Base-by-base conservation (phyloP, 768 basidiomycete species). In the Ephemerocybe angulata region DNA sequence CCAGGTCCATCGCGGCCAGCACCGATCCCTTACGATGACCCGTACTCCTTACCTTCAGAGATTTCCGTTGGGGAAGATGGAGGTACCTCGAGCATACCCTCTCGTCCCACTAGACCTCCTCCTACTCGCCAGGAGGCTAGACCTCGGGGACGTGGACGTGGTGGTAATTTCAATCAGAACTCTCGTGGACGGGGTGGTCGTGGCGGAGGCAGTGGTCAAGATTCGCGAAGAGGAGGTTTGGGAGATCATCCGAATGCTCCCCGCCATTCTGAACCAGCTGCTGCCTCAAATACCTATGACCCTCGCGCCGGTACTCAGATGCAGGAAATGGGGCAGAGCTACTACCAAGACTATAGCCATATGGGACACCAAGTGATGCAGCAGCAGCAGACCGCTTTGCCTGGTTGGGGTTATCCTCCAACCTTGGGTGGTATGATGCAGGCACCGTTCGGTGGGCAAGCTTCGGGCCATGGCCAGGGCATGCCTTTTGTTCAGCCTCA, bases 1-100 rank as follows among this genome's bases (percentile, higher is more conserved):
- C 57, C 64, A 35, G 77, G 79, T 17, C 77, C 83, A 8, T 80
- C 82, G 13, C 80, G 88, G 50, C 86, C 88, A 22, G 62, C 78
- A 15, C 90, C 89, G 4, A 71, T 82, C 33, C 86, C 89, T 25
- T 92, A 91, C 62, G 87, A 91, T 55, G 89, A 92, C 60, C 89
- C 89, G 10, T 90, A 90, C 64, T 76, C 83, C 19, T 82, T 84
- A 27, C 63, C 65, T 30, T 76, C 76, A 47, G 67, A 64, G 38
- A 64, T 63, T 55, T 67, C 68, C n/a, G 62, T 63, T 21, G 60
- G 63, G 35, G 62, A 60, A n/a, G n/a, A n/a, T n/a, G n/a, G n/a
- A 52, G 31, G 6, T 13, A 19, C 31, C 27, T 15, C 51, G 41
- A 46, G 33, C 46, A 3, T 31, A 10, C 30, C 57, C 7, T 24